A percentile compares a stretch with the other conserved stretches of the same genome.
Conservation (phyloP, 2,329 filamentous ascomycete genomes). For the Septoria petroselini region DNA sequence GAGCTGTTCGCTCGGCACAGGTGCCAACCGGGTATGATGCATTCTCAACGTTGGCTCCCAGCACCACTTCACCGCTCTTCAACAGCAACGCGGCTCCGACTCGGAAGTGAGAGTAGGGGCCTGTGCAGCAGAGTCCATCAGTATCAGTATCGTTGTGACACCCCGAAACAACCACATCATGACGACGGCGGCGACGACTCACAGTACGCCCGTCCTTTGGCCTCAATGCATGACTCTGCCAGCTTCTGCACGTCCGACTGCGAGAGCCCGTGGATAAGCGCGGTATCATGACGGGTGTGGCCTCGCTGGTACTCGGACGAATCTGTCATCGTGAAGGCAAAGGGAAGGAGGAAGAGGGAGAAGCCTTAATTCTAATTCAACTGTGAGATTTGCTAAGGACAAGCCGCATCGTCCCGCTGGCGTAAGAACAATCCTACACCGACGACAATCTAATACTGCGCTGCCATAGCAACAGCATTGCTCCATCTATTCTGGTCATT, state of each 20-base stretch:
- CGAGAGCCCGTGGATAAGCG: slow-evolving; percentile 54
- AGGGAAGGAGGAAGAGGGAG: slow-evolving; percentile 22
- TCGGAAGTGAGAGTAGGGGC: slow-evolving; percentile 85
- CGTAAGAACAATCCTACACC: too few relatives aligned
- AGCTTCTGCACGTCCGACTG: slow-evolving; percentile 63
- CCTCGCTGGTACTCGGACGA: slow-evolving; percentile 34
- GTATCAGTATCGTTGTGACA: too few relatives aligned
- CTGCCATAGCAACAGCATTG: slow-evolving; percentile 2
- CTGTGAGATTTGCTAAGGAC: neutral
- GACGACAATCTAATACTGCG: neutral
- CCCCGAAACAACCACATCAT: too few relatives aligned
- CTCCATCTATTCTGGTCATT: too few relatives aligned
- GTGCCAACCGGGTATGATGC: slow-evolving; percentile 90
- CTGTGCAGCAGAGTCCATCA: slow-evolving; percentile 38
- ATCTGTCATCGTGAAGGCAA: slow-evolving; percentile 37
- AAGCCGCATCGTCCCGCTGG: slow-evolving; percentile 6
- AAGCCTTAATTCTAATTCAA: slow-evolving; percentile 11
- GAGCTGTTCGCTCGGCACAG: slow-evolving; percentile 88
- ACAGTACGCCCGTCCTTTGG: slow-evolving; percentile 81
- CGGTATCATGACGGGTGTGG: slow-evolving; percentile 41
- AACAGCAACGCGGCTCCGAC: slow-evolving; percentile 80
- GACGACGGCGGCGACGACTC: slow-evolving; percentile 41
- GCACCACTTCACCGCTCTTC: slow-evolving; percentile 48
- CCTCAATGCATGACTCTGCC: slow-evolving; percentile 60
- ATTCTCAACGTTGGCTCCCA: slow-evolving; percentile 89